Conservation (phyloP, 257 asterid genomes). For the Plantago ovata region DNA sequence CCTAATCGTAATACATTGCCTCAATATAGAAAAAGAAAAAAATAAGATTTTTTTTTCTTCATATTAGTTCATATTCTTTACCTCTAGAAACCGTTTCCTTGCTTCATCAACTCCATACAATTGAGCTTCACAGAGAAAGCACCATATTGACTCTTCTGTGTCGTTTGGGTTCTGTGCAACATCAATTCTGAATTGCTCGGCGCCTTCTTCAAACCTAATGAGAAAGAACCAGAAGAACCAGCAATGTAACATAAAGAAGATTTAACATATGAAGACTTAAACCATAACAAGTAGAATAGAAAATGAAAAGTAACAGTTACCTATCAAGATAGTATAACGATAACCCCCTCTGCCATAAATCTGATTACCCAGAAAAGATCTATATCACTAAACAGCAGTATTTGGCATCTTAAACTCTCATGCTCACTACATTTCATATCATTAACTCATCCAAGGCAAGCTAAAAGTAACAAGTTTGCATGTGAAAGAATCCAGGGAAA, state of each 20-base stretch:
- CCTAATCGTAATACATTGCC: no score
- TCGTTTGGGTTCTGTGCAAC: conserved; percentile 95
- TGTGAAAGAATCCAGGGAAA: no score
- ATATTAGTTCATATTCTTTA: conserved; percentile 14
- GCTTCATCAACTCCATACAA: conserved; percentile 81
- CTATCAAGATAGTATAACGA: conserved; percentile 80
- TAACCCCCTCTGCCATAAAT: conserved; percentile 97
- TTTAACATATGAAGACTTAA: conserved; percentile 2
- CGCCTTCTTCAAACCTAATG: conserved; percentile 77
- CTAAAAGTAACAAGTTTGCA: no score
- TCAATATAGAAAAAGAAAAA: no score
- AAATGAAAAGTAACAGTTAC: conserved; percentile 33
- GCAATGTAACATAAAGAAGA: conserved; percentile 5
- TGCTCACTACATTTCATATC: no score
- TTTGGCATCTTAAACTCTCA: background rate
- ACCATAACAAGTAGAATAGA: background rate
- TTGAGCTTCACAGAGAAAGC: conserved; percentile 95
- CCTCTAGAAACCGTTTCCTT: conserved; percentile 74
- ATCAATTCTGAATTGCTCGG: conserved; percentile 81
- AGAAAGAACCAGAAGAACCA: conserved; percentile 11
- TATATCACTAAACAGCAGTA: conserved; percentile 27
- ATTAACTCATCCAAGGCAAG: no score
- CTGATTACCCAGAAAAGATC: conserved; percentile 50
- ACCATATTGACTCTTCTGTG: conserved; percentile 99
- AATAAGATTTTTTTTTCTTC: background rate